Percentiles rank a stretch among this genome's conserved stretches.
phyloP scores from a whole-genome alignment of 1,284 basidiomycete genomes.

The Megacollybia platyphylla region DNA sequence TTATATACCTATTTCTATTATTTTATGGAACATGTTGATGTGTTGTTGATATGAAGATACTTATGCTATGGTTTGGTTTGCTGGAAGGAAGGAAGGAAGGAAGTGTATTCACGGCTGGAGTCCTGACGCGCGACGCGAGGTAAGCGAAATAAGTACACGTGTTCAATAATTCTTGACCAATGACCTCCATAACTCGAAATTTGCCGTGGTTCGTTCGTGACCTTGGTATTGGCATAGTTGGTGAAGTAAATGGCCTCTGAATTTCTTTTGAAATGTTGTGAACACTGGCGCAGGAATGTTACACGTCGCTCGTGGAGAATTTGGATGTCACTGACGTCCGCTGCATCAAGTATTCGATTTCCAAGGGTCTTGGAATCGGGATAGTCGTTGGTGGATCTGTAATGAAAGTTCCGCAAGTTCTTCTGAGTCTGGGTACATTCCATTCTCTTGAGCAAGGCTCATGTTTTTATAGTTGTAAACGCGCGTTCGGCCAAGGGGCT shows the following conservation, averaged over 20 bases:
- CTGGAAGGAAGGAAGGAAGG: no score
- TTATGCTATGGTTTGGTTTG: no score
- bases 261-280: neutral
- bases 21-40: no score
- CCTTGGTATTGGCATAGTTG: conserved; percentile 72
- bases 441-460: neutral
- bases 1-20: no score
- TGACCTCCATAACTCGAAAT: conserved; percentile 62
- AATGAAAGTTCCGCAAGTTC: conserved; percentile 88
- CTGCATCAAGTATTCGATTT: conserved; percentile 86
- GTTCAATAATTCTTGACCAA: conserved; percentile 13
- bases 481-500: conserved; percentile 77
- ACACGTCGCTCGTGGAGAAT: conserved; percentile 81
- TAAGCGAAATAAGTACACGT: no score
- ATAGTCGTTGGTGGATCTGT: conserved; percentile 91
- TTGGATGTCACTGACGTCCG: conserved; percentile 71
- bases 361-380: conserved; percentile 86
- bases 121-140: no score
- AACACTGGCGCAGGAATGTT: conserved; percentile 59
- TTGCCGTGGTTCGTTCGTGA: conserved; percentile 76
- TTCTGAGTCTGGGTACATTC: conserved; percentile 49
- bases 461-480: conserved; percentile 29
- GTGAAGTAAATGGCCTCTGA: conserved; percentile 39
- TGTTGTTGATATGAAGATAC: no score
- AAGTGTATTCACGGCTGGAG: no score